Base-by-base conservation (phyloP, 257 asterid species). In the Coffea canephora region DNA sequence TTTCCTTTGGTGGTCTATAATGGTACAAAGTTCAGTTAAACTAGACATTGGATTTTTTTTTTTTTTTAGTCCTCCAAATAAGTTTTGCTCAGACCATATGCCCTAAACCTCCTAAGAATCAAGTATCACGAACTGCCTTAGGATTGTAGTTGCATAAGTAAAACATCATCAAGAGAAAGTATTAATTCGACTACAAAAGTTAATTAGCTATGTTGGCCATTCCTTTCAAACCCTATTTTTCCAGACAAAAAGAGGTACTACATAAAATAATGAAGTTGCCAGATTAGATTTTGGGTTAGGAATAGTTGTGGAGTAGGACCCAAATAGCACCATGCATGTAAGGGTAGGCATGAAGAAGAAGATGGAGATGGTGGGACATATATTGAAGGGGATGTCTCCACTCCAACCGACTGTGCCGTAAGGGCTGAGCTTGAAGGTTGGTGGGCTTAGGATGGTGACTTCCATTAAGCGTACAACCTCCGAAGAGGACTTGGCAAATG, bases 401-500 rank as follows among this genome's bases (percentile, higher is more conserved):
- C 67, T 85, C 82, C 86, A 82, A 73, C 83, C 79, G 82, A 85
- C 86, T 85, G 73, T 82, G 81, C 74, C 62, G 59, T 73, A 62
- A 77, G 80, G 82, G 80, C 73, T 61, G 78, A 73, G 73, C 52
- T 77, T 59, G 13, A 77, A 52, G 34, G 73, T 80, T 85, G 84
- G 83, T 85, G 84, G 45, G 80, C 65, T 50, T 50, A 0, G 57
- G 88, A 85, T 23, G 64, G 71, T 80, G 88, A 85, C 84, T 77
- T 27, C 72, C 86, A 76, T 76, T 85, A 78, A 82, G 34, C 81
- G 46, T 79, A 70, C 83, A 70, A 75, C 66, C 50, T 19, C 64
- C 67, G 73, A 77, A 66, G 82, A 72, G 69, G 85, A 85, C 79
- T 77, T 70, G 18, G 55, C 64, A 25, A 31, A 69, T 62, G 62